Evolutionary conservation across 2,329 filamentous ascomycete species (phyloP), one percentile per base, ranked within the genome.

Genomic region (Calonectria montana): DNA sequence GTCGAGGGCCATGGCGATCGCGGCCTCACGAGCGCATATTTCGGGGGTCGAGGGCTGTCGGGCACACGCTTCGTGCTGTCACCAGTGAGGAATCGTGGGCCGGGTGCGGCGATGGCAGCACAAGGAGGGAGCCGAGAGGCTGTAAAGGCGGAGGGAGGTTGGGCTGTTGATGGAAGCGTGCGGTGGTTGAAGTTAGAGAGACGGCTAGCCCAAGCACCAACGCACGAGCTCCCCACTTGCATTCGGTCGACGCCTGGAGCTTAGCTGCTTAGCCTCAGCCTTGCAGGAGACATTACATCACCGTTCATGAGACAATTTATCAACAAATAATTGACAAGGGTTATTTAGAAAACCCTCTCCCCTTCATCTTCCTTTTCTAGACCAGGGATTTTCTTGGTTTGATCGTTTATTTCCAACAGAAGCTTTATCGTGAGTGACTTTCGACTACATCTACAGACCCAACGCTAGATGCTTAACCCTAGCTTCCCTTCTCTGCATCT

Each of bases 1-100:
- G 78, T 83, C 80, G 76, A 84, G 79, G 67, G 83, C 82, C 83
- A 85, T 85, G 73, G 67, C 75, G 53, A 71, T 73, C 59, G 61
- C 39, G 65, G 65, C 69, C 70, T 76, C 69, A 78, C 69, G 73
- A 63, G 66, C 67, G 69, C 77, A 79, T 79, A 63, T 77, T 67
- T 79, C 74, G 73, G 57, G 13, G 37, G 37, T 65, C 45, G 25
- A 66, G 43, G 55, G 64, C 18, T 57, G 12, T 64, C 43, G 23
- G 27, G 57, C 35, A 39, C 31, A 39, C 41, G 50, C 23, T 61
- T 41, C 23, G 64, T 37, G 41, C 45, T 62, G 21, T 25, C 35
- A 45, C 50, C 21, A n/a, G 41, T n/a, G 12, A 53, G 35, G 21
- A 47, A 23, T 41, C 9, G 21, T 29, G 31, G 25, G 21, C 39